Evolutionary conservation across 805 yeast species (phyloP).

Genomic region (Spathaspora hagerdaliae): DNA sequence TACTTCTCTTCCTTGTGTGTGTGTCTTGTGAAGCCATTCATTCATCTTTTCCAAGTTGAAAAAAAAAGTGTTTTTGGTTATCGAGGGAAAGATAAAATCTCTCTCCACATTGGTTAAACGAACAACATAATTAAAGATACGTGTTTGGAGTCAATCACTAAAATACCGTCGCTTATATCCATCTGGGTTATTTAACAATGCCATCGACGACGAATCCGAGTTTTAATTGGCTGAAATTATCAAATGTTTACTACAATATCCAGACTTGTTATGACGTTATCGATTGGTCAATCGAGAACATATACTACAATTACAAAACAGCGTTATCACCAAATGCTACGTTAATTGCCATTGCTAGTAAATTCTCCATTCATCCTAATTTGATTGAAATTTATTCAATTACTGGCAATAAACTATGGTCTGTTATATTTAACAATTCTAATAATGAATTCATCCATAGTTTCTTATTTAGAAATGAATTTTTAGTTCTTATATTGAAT

Average conservation of each 20-base stretch:
- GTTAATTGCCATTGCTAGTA: conserved; percentile 48
- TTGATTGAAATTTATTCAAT: conserved; percentile 33
- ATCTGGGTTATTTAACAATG: conserved; percentile 8
- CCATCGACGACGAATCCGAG: conserved; percentile 32
- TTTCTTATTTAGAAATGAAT: conserved; percentile 49
- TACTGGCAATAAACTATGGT: conserved; percentile 32
- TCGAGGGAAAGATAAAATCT: no score
- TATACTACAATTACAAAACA: conserved; percentile 38
- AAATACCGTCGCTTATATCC: no score
- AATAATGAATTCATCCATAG: conserved; percentile 52
- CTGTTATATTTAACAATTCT: conserved; percentile 34
- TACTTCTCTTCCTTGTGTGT: no score
- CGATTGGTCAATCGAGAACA: conserved; percentile 45
- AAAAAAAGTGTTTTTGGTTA: no score
- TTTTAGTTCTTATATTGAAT: conserved; percentile 51
- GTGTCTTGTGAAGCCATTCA: no score
- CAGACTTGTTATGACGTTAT: conserved; percentile 48
- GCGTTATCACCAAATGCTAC: conserved; percentile 52
- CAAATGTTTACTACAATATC: conserved; percentile 63
- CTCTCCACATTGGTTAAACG: no score
- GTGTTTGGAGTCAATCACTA: no score
- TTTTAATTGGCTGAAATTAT: conserved; percentile 74
- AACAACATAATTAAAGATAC: no score
- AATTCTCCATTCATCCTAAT: conserved; percentile 30
- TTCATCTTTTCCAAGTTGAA: no score